Evolutionary conservation across 345 rosid genomes (phyloP), one percentile per base, ranked within the genome.

Genomic region (Raphanus raphanistrum): DNA sequence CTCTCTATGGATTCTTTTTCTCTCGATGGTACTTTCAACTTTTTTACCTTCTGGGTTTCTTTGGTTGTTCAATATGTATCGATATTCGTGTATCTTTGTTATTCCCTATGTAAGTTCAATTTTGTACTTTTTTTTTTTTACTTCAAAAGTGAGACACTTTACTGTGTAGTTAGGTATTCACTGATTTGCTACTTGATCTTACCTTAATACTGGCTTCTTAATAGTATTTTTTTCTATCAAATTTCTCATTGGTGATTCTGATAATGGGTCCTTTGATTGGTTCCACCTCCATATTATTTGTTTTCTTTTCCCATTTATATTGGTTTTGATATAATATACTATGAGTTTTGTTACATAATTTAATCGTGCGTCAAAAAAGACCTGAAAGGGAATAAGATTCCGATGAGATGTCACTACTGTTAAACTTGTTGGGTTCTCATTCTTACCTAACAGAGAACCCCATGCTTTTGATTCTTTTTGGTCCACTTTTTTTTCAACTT

Each of bases 341-440:
- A 32, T 79, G 16, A 1, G 1, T 2, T 52, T 16, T 70, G 13
- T 0, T 13, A 12, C 17, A 50, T n/a, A 13, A 45, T 45, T 48
- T 70, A 71, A 54, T 77, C 48, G 41, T 69, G 69, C 15, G 15
- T 43, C 52, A 16, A 8, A 54, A 12, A 35, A 54, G 25, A 68
- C 73, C 10, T 73, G 75, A 64, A 62, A 31, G 45, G 48, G 82
- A 74, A 73, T 79, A 45, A 55, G 79, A 73, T 79, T 79, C 82
- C 71, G 0, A 21, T 36, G 60, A 36, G 54, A 74, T 64, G 77
- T 63, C 60, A 72, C n/a, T 4, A 32, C 73, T 21, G 21, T 21
- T 21, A 21, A 29, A 38, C 45, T 31, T 63, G 78, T 69, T 29
- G 61, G 61, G 16, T 70, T 76, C 55, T 70, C 16, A 43, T 64